A percentile compares a stretch with the other conserved stretches of the same genome.
These are phyloP conservation scores for Penicillium diatomitis DNA, from an alignment of 495 filamentous ascomycete species.

Conservation along the genomic window DNA sequence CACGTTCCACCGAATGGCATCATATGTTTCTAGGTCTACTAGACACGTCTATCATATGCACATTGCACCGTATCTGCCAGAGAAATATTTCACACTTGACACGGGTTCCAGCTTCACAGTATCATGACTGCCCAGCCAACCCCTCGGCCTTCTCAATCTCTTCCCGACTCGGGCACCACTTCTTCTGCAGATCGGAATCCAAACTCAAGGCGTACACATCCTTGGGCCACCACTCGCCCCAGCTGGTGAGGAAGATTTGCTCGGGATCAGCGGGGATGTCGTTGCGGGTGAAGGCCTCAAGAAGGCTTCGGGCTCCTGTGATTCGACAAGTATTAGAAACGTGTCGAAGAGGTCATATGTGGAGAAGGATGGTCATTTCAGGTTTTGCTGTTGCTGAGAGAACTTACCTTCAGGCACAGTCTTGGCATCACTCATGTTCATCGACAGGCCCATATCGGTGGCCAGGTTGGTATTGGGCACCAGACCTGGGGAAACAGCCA, in stretches of 20 bases:
- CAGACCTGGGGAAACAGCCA: slow-evolving; percentile 21
- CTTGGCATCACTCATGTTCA: slow-evolving; percentile 26
- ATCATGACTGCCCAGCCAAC: slow-evolving; percentile 6
- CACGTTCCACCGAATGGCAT: no score
- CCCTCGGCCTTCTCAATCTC: slow-evolving; percentile 19
- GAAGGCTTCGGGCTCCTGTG: slow-evolving; percentile 19
- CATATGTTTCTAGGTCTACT: no score
- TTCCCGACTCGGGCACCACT: slow-evolving; percentile 20
- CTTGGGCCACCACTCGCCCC: slow-evolving; percentile 26
- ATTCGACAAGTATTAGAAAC: no score
- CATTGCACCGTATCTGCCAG: no score
- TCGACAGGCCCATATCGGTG: slow-evolving; percentile 11
- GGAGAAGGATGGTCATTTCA: no score
- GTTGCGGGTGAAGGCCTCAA: slow-evolving; percentile 9
- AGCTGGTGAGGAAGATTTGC: slow-evolving; percentile 25
- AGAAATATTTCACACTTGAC: no score
- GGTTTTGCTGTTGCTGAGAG: not conserved
- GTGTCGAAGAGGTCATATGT: no score
- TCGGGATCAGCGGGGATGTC: slow-evolving; percentile 19
- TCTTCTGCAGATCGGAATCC: slow-evolving; percentile 15
- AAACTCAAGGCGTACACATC: slow-evolving; percentile 18
- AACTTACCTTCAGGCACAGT: slow-evolving; percentile 19
- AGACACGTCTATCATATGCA: no score
- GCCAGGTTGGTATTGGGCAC: slow-evolving; percentile 22
- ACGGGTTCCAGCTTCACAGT: not conserved